Base-by-base conservation (phyloP, 1,284 basidiomycete genomes). In the Agroathelia rolfsii region DNA sequence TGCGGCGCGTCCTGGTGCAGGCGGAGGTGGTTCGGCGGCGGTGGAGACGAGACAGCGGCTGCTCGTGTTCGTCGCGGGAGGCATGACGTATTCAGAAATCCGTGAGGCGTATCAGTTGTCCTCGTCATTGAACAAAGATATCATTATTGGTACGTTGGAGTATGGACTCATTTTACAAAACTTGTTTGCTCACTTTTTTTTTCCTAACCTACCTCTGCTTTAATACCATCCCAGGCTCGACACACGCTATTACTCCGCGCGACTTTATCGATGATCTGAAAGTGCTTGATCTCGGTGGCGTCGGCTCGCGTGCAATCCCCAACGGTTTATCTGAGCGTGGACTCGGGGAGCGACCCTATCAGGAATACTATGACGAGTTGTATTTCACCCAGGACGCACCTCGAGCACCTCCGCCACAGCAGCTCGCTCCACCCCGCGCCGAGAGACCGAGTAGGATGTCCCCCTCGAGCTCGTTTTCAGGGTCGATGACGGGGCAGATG, bases 71-170 rank as follows among this genome's bases (percentile, higher is more conserved):
- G 68, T 97, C 10, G 88, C 88, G 8, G 95, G 95, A 19, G 95
- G 95, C 1, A 83, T 95, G 74, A 95, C 94, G 2, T 95, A 93
- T 54, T 90, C 88, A 0, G 95, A 99, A 59, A 82, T 95, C 55
- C 66, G 94, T 36, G 79, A 89, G 50, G 81, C 75, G 20, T 98
- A 97, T 52, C 66, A 82, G 32, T 62, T 94, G 6, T 83, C 86
- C 4, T 66, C 67, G 31, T 52, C 72, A 5, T 56, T 89, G 31
- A 80, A 81, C 48, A 90, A 85, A 55, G 94, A 98, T 46, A 74
- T 97, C 36, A 85, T 81, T 57, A 87, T 98, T 42, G 92, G 90
- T 90, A 46, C 34, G 72, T 52, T 6, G 20, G 5, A 39, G 51
- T 17, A 1, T 32, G 33, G n/a, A 12, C n/a, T 6, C 21, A n/a